Base-by-base conservation (phyloP, 441 rosid species). In the Syzygium malaccense region DNA sequence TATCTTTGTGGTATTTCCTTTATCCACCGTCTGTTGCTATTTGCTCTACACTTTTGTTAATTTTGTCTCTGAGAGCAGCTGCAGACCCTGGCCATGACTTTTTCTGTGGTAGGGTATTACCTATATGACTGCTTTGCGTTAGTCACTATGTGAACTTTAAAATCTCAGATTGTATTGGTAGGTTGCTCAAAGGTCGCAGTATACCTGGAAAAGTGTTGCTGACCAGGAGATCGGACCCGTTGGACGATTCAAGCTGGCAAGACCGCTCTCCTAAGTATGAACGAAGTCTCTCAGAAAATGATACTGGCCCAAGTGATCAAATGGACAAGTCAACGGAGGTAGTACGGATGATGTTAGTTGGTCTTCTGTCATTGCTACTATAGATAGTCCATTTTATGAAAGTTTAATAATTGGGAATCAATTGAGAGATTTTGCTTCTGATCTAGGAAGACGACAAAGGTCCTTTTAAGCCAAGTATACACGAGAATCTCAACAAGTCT, bases 161-260 rank as follows among this genome's bases (percentile, higher is more conserved):
- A 15, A 49, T 55, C 0, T 4, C 0, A 19, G 28, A 18, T 89
- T 78, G 80, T 55, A 41, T 88, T 85, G n/a, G 17, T 90, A 96
- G 98, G 94, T 89, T 98, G 92, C 97, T 96, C 51, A 96, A 95
- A 91, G 99, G 99, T 51, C 97, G 99, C 41, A 95, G 98, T 93
- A 96, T 97, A 85, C 99, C 98, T 14, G 99, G 99, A 84, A 97
- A 98, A 92, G 95, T 97, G 20, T 92, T 96, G 89, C 88, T 97
- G 89, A 95, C 98, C 86, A 94, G 98, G 91, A 96, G 95, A 92
- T 88, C 94, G 5, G 99, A 97, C 90, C 95, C 94, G 58, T 89
- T 92, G 32, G 97, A 91, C 28, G 95, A 92, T 86, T 90, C 91
- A 14, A 91, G 89, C 90, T 32, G 88, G 60, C 95, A 88, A 89